Evolutionary conservation across 768 basidiomycete species (phyloP).

Genomic region (Suillus spraguei): DNA sequence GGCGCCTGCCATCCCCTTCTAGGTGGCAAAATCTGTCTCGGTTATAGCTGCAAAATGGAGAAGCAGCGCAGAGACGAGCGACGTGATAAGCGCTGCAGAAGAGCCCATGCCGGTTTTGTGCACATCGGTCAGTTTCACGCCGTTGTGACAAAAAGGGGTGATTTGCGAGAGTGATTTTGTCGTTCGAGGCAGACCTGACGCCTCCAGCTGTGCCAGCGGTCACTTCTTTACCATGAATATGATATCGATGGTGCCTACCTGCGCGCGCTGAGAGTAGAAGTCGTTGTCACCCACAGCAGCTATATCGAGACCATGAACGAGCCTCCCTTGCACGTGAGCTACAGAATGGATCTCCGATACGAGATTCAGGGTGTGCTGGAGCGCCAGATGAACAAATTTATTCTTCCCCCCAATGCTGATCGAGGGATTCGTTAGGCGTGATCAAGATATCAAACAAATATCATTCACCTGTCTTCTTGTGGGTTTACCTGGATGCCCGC

Average conservation of each 20-base stretch:
- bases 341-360: conserved; percentile 59
- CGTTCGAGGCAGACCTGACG: conserved; percentile 60
- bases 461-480: conserved; percentile 24
- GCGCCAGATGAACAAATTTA: conserved; percentile 90
- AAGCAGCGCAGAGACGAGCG: conserved; percentile 84
- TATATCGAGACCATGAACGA: conserved; percentile 68
- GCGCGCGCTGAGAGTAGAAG: conserved; percentile 92
- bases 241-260: conserved; percentile 49
- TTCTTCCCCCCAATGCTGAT: conserved; percentile 58
- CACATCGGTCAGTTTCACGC: conserved; percentile 72
- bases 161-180: conserved; percentile 66
- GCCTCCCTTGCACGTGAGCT: conserved; percentile 38
- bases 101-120: conserved; percentile 99
- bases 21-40: conserved; percentile 45
- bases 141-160: conserved; percentile 74
- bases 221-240: conserved; percentile 1
- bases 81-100: conserved; percentile 95
- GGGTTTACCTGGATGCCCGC: conserved; percentile 26
- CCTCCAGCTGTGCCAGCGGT: conserved; percentile 53
- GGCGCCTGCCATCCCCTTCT: conserved; percentile 47
- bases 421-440: conserved; percentile 16
- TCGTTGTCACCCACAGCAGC: conserved; percentile 93
- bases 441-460: not conserved
- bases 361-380: conserved; percentile 76
- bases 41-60: conserved; percentile 72